Base-by-base conservation (phyloP, 768 basidiomycete genomes). In the Tremella mesenterica region DNA sequence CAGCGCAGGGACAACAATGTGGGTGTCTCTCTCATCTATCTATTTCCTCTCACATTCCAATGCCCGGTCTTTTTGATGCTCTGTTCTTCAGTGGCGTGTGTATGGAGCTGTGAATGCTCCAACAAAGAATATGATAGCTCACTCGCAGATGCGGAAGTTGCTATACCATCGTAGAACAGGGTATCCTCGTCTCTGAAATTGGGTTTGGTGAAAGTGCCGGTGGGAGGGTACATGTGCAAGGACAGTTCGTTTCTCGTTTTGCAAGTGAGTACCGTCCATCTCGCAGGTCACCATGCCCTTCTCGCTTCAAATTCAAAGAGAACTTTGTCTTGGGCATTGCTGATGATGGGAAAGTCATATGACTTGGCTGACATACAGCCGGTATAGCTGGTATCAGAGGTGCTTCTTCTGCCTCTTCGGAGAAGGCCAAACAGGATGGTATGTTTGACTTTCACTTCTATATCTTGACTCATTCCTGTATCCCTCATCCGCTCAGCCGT, bases 181-280 rank as follows among this genome's bases (percentile, higher is more conserved):
- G 89, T 66, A 82, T 85, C 2, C 90, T 97, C 55, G 88, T 96
- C 9, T 86, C 85, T 58, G 95, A 99, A 70, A 82, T 99, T 51
- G 83, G 84, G 0, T 99, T 99, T 62, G 89, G 90, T n/a, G 95
- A 99, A 77, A 86, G 86, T 3, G 81, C 85, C 10, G 80, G 81
- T 26, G 95, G 95, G 23, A 88, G 91, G 4, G 92, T 93, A 1
- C 88, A 96, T 78, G 92, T 95, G 1, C 86, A 92, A 65, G 95
- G 95, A 2, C 84, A 85, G 2, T 95, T 87, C 64, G 89, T 99
- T 12, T 87, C 81, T 0, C 85, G 88, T 64, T 87, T 88, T 52
- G 83, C 91, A 43, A 92, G 92, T 96, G 66, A 72, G 86, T 81
- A 25, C 16, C 23, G 13, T 48, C 31, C 38, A 23, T 29, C 9